A percentile compares a stretch with the other conserved stretches of the same genome.
phyloP scores from a whole-genome alignment of 2,329 filamentous ascomycete species.

The Cladophialophora exuberans region DNA sequence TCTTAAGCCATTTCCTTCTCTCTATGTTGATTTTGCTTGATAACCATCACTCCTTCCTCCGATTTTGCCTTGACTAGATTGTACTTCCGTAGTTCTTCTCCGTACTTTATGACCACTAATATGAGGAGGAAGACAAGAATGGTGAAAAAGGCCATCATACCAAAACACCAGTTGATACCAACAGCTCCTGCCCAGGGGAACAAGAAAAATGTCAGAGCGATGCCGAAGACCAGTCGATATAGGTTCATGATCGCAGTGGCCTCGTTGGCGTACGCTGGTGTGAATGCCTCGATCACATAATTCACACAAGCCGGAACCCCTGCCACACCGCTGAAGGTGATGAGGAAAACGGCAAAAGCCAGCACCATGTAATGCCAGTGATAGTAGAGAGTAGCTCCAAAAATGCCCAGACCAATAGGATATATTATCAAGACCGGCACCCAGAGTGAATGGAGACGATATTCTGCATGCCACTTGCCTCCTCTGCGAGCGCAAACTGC shows the following conservation, averaged over 20 bases:
- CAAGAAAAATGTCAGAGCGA: constrained; percentile 13
- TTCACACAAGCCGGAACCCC: not conserved
- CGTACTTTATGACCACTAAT: too few species aligned
- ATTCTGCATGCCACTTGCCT: constrained; percentile 46
- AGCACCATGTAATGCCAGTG: constrained; percentile 18
- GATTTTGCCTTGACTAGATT: too few species aligned
- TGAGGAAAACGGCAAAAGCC: constrained; percentile 14
- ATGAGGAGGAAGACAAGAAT: constrained; percentile 8
- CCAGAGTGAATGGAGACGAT: constrained; percentile 41
- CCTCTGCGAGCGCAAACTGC: constrained; percentile 26
- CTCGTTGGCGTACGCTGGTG: constrained; percentile 2
- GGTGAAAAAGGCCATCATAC: constrained; percentile 14
- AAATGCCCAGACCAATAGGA: constrained; percentile 41
- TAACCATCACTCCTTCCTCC: too few species aligned
- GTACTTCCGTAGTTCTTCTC: too few species aligned
- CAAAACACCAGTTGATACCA: constrained; percentile 16
- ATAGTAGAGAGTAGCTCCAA: constrained; percentile 22
- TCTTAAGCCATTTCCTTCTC: too few species aligned
- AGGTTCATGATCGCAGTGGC: constrained; percentile 2
- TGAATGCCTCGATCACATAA: constrained; percentile 18
- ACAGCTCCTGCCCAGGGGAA: constrained; percentile 8
- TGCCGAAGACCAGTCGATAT: constrained; percentile 5
- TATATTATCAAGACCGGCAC: constrained; percentile 38
- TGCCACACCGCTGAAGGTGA: constrained; percentile 4
- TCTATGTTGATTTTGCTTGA: too few species aligned